Conservation (phyloP, 306 rosid genomes). For the Alnus glutinosa region DNA sequence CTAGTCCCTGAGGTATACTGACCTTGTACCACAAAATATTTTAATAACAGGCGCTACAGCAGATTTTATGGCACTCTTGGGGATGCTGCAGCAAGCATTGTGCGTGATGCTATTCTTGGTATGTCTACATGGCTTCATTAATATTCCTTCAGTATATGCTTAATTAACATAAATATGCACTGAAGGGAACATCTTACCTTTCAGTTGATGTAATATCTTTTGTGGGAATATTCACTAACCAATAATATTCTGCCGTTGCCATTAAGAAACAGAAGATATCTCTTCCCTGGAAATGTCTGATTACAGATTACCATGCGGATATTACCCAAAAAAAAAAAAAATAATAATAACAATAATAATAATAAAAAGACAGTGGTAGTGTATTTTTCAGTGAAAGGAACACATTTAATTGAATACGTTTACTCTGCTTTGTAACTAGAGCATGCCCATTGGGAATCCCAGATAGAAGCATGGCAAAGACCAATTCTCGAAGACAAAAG, state of each 20-base stretch:
- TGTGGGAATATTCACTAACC: background rate
- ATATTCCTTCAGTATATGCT: conserved; percentile 8
- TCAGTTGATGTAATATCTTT: background rate
- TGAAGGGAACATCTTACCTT: background rate
- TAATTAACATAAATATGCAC: background rate
- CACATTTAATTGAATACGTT: background rate
- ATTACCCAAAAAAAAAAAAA: no score
- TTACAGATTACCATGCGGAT: no score
- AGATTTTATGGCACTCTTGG: conserved; percentile 80
- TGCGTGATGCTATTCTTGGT: conserved; percentile 89
- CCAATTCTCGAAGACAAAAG: conserved; percentile 89
- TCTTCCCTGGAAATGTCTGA: background rate
- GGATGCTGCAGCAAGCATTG: conserved; percentile 82
- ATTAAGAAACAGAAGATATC: background rate
- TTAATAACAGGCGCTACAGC: conserved; percentile 78
- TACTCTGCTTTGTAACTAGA: conserved; percentile 35
- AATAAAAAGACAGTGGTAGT: background rate
- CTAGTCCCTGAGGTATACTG: background rate
- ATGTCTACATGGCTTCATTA: conserved; percentile 9
- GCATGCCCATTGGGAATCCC: conserved; percentile 78
- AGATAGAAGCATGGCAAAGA: conserved; percentile 94
- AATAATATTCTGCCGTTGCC: background rate
- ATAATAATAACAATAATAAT: no score
- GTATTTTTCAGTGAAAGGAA: conserved; percentile 2
- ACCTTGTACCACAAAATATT: conserved; percentile 10